Evolutionary conservation across 495 filamentous ascomycete species (phyloP), one percentile per base, ranked within the genome.

Genomic region (Penicillium simplicissimum): DNA sequence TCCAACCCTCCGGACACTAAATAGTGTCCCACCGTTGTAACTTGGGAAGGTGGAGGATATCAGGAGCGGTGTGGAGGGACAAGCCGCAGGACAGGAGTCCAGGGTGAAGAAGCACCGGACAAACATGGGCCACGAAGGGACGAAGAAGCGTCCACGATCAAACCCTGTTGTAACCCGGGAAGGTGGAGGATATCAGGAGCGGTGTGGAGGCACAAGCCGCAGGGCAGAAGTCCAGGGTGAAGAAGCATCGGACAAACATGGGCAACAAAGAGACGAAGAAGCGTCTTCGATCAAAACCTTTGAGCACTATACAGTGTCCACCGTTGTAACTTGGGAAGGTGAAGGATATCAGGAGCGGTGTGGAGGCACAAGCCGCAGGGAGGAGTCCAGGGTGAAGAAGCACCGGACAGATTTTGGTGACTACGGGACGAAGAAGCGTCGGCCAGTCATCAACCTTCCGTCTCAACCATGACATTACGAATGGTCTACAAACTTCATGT

Each of bases 131-230:
- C n/a, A n/a, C n/a, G n/a, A n/a, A n/a, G n/a, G n/a, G n/a, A n/a
- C n/a, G n/a, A n/a, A n/a, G n/a, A n/a, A n/a, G n/a, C n/a, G 4
- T 31, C 28, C 28, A 7, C 28, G 2, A 31, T 31, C 28, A 5
- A 31, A 6, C 3, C 4, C 19, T 13, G 17, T 23, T 45, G 42
- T 45, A 21, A 45, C 42, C 42, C 2, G 42, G 42, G 42, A 45
- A 45, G 42, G 42, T 21, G 42, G 42, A 45, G 17, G 42, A 45
- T 45, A 10, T 45, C 19, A 11, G 17, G 17, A 45, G 48, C 48
- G 48, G 48, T 34, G 48, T 52, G 48, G 48, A 52, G 48, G 48
- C 48, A 52, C 48, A 52, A n/a, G n/a, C n/a, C n/a, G n/a, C n/a
- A n/a, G n/a, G n/a, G n/a, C n/a, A n/a, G n/a, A n/a, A n/a, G n/a